Evolutionary conservation across 352 stramenopile species (phyloP).

Genomic region (Phytopythium litorale): DNA sequence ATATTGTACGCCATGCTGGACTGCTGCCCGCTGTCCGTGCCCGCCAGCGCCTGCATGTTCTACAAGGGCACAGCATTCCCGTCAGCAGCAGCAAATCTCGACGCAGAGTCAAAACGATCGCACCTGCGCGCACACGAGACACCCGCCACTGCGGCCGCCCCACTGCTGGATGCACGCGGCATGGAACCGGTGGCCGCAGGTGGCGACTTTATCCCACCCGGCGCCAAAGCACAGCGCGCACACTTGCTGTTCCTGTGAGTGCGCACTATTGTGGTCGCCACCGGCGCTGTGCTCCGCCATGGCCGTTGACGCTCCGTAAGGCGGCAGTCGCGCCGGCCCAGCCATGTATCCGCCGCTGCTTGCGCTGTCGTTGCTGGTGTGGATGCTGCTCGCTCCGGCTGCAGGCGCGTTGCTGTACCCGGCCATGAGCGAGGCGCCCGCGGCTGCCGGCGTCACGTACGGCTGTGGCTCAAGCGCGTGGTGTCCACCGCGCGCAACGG

Average conservation of each 20-base stretch:
- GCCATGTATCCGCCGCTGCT: conserved; percentile 20
- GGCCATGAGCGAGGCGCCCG: conserved; percentile 21
- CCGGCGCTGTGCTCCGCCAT: conserved; percentile 24
- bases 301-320: conserved; percentile 27
- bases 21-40: conserved; percentile 16
- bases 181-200: conserved; percentile 74
- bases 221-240: conserved; percentile 43
- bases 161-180: conserved; percentile 57
- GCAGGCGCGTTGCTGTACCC: conserved; percentile 8
- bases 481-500: conserved; percentile 14
- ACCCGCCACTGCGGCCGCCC: conserved; percentile 46
- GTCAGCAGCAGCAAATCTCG: conserved; percentile 9
- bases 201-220: conserved; percentile 47
- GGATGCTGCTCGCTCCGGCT: conserved; percentile 4
- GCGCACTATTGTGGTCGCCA: conserved; percentile 27
- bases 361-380: conserved; percentile 18
- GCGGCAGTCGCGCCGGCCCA: conserved; percentile 24
- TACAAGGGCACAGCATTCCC: conserved; percentile 1
- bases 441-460: conserved; percentile 21
- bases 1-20: conserved; percentile 18
- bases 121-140: conserved; percentile 48
- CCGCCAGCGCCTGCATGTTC: conserved; percentile 22
- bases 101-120: conserved; percentile 4
- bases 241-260: conserved; percentile 27
- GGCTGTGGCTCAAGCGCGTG: conserved; percentile 1